These are phyloP conservation scores for Pythium aphanidermatum DNA, from an alignment of 352 stramenopile genomes.

Conservation along the genomic window DNA sequence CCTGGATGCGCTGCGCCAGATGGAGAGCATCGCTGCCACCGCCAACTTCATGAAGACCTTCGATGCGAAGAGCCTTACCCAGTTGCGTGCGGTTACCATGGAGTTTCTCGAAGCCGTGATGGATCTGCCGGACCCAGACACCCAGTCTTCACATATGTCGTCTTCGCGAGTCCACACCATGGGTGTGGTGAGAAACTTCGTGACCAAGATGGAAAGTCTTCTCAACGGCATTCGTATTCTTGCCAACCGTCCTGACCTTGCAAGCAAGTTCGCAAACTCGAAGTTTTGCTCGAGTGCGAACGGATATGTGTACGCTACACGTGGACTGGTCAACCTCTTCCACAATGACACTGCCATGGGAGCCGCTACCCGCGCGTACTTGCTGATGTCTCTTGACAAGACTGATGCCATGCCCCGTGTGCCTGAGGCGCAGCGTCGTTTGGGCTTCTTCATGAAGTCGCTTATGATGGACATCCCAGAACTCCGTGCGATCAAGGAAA, in stretches of 20 bases:
- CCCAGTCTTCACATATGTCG: conserved; percentile 39
- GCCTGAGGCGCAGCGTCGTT: conserved; percentile 61
- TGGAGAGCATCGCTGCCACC: conserved; percentile 52
- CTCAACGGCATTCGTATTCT: conserved; percentile 56
- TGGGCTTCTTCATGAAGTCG: conserved; percentile 80
- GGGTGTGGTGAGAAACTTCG: conserved; percentile 68
- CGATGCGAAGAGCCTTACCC: conserved; percentile 40
- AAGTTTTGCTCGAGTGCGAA: conserved; percentile 72
- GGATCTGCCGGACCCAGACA: conserved; percentile 59
- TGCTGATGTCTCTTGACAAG: conserved; percentile 68
- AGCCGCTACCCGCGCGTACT: conserved; percentile 56
- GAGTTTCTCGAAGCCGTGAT: conserved; percentile 72
- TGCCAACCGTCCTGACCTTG: conserved; percentile 43
- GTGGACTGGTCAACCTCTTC: conserved; percentile 66
- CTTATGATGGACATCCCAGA: conserved; percentile 77
- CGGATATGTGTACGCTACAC: conserved; percentile 59
- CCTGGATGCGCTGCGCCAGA: conserved; percentile 52
- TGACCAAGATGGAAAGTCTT: conserved; percentile 65
- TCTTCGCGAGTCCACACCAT: conserved; percentile 62
- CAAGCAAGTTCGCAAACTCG: conserved; percentile 56
- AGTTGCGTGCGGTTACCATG: conserved; percentile 50
- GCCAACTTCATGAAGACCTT: conserved; percentile 67
- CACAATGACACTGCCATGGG: conserved; percentile 66
- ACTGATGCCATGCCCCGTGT: conserved; percentile 64
- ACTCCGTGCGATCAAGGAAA: conserved; percentile 64